Evolutionary conservation across 2,329 filamentous ascomycete genomes (phyloP).

Genomic region (Penicillium sp.): DNA sequence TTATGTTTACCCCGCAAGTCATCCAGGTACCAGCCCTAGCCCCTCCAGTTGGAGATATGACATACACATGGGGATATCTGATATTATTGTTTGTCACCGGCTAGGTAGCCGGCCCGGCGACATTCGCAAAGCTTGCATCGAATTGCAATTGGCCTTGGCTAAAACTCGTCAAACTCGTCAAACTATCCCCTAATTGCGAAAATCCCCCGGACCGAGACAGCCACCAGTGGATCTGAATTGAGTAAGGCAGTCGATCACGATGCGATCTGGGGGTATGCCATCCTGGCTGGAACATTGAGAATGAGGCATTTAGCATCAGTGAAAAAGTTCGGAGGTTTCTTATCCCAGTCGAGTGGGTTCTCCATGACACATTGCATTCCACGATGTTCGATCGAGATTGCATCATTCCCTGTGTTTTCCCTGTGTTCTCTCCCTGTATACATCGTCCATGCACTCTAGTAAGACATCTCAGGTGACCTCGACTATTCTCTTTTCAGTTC

Average conservation of each 20-base stretch:
- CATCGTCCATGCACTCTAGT: background rate
- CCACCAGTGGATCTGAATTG: conserved; percentile 1
- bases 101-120: conserved; percentile 15
- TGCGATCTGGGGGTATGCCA: conserved; percentile 1
- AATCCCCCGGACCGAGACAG: conserved; percentile 18
- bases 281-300: background rate
- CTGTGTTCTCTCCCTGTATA: background rate
- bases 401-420: conserved; percentile 7
- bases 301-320: conserved; percentile 14
- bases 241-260: conserved; percentile 9
- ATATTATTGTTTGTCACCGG: background rate
- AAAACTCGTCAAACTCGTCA: background rate
- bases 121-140: conserved; percentile 1
- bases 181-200: conserved; percentile 10
- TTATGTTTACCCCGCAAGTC: conserved; percentile 18
- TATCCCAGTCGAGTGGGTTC: background rate
- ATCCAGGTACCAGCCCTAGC: conserved; percentile 19
- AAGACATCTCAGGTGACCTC: conserved; percentile 4
- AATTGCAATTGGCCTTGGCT: background rate
- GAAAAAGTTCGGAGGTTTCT: background rate
- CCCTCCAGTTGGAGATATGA: conserved; percentile 12
- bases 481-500: background rate
- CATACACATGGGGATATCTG: background rate
- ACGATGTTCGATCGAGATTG: conserved; percentile 14
- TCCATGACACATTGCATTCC: conserved; percentile 22